Conservation (phyloP, 2,329 filamentous ascomycete genomes). For the Aspergillus hiratsukae region DNA sequence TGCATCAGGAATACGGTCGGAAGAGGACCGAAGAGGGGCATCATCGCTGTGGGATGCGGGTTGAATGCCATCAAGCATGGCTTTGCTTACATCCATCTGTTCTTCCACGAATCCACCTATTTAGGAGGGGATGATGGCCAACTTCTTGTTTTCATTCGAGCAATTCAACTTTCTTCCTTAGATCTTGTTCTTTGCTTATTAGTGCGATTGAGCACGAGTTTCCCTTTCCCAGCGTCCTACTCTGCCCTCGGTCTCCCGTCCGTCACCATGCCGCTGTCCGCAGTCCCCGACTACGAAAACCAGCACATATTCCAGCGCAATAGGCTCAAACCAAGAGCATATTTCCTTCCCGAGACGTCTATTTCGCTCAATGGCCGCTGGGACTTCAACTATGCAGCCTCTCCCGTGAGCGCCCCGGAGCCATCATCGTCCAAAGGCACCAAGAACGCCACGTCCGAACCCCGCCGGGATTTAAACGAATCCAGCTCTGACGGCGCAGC, state of each 20-base stretch:
- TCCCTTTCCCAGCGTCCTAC: neutral
- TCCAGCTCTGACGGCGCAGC: neutral
- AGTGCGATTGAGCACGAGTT: neutral
- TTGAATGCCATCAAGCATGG: neutral
- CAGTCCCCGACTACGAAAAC: conserved; percentile 11
- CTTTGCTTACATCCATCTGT: neutral
- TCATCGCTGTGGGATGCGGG: neutral
- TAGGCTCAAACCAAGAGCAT: conserved; percentile 50
- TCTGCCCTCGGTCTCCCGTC: neutral
- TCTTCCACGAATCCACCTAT: neutral
- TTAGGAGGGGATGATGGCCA: neutral
- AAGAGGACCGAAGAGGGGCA: neutral
- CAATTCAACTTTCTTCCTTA: neutral
- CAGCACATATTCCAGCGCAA: conserved; percentile 48
- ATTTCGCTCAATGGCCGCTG: conserved; percentile 51
- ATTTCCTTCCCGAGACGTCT: conserved; percentile 48
- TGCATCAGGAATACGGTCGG: neutral
- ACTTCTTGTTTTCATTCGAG: neutral
- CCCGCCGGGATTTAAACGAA: neutral
- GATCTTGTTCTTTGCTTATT: neutral
- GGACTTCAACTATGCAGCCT: conserved; percentile 47
- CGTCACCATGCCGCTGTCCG: neutral
- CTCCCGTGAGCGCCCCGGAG: conserved; percentile 35
- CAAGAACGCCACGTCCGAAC: neutral
- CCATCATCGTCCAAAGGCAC: conserved; percentile 51